phyloP scores from a whole-genome alignment of 768 basidiomycete species.

The Auriscalpium orientale region DNA sequence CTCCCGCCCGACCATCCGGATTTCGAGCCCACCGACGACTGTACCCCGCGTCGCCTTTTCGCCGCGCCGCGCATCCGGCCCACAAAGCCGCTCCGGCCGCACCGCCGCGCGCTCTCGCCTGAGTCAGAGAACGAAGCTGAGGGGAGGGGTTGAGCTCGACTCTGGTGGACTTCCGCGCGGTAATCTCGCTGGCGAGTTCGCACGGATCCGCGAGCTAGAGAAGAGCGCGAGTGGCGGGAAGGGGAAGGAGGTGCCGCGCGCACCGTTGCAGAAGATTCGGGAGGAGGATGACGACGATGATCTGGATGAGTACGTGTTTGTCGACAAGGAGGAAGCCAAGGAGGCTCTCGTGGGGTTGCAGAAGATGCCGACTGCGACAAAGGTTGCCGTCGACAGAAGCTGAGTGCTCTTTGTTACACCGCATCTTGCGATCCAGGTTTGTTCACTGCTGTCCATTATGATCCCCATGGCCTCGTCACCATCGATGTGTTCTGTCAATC shows the following conservation, averaged over 20 bases:
- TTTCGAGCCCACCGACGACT: constrained; percentile 14
- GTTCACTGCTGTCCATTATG: not conserved
- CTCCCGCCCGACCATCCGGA: constrained; percentile 13
- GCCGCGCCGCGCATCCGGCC: not conserved
- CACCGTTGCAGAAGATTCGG: not conserved
- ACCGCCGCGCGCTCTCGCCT: constrained; percentile 6
- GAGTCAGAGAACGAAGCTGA: constrained; percentile 5
- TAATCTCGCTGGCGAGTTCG: constrained; percentile 10
- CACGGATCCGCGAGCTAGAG: constrained; percentile 7
- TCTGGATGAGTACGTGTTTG: not conserved
- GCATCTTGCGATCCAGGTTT: not conserved
- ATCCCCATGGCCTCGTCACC: not conserved
- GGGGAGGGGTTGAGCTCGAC: not conserved
- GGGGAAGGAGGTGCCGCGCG: not conserved
- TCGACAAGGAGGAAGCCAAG: not conserved
- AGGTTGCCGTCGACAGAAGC: too few species aligned
- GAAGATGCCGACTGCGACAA: too few species aligned
- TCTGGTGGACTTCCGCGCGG: constrained; percentile 1
- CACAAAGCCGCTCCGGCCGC: not conserved
- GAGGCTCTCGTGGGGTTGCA: too few species aligned
- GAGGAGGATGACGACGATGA: not conserved
- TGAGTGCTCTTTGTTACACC: too few species aligned
- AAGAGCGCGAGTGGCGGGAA: constrained; percentile 1
- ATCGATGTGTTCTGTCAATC: not conserved
- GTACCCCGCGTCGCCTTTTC: constrained; percentile 14